These are phyloP conservation scores for Globisporangium splendens DNA, from an alignment of 352 stramenopile species.

Conservation along the genomic window DNA sequence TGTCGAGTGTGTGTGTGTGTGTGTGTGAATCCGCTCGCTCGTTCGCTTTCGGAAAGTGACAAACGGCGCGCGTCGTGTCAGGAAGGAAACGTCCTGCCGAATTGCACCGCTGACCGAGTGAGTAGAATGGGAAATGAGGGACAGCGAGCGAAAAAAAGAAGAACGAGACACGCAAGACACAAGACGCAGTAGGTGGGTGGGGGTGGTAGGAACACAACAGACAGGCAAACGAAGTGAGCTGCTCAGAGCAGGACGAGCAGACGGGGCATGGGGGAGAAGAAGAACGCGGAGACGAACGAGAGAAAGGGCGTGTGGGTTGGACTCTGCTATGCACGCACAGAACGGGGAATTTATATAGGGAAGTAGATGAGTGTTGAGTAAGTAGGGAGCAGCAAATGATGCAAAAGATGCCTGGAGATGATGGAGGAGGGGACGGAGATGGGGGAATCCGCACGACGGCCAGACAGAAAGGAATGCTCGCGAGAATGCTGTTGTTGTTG, in stretches of 20 bases:
- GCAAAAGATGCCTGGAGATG: conserved; percentile 3
- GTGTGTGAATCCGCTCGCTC: background rate
- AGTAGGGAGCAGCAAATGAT: too few species aligned
- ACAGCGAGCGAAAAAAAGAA: background rate
- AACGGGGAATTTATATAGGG: background rate
- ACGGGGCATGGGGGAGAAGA: conserved; percentile 2
- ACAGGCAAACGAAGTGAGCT: background rate
- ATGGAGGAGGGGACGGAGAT: conserved; percentile 8
- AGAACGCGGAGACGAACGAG: conserved; percentile 3
- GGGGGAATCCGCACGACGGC: background rate
- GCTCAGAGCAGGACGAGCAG: conserved; percentile 7
- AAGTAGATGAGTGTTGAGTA: conserved; percentile 8
- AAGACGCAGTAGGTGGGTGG: conserved; percentile 1
- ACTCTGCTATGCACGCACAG: background rate
- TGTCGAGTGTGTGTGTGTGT: too few species aligned
- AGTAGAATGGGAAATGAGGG: conserved; percentile 11
- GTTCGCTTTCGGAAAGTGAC: background rate
- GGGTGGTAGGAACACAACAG: conserved; percentile 4
- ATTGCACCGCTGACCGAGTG: conserved; percentile 6
- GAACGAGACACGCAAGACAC: conserved; percentile 6
- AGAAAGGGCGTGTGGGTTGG: conserved; percentile 8
- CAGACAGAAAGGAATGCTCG: background rate
- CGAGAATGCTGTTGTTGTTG: too few species aligned
- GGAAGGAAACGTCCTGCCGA: too few species aligned
- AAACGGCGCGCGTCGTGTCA: too few species aligned